phyloP scores from a whole-genome alignment of 2,329 filamentous ascomycete species.

The Colletotrichum sp. region DNA sequence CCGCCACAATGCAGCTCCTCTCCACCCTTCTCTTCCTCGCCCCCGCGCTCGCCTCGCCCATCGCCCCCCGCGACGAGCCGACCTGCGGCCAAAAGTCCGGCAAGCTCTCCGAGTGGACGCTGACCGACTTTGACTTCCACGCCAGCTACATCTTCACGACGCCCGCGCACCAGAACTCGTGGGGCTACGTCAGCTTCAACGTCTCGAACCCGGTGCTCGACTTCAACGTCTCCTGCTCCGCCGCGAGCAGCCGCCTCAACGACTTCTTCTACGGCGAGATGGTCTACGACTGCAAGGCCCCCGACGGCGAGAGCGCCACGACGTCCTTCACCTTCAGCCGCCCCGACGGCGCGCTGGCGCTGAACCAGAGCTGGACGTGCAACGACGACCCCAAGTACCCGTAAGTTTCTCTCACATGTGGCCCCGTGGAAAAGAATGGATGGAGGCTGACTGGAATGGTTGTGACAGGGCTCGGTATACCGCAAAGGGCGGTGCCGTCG shows the following conservation, averaged over 20 bases:
- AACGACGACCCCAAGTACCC: conserved; percentile 35
- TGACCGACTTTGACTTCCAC: conserved; percentile 52
- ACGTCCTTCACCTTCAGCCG: conserved; percentile 49
- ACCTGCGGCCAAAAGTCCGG: conserved; percentile 20
- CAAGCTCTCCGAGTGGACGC: conserved; percentile 37
- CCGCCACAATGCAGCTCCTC: background rate
- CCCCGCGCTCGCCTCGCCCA: conserved; percentile 8
- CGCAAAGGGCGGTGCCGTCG: conserved; percentile 28
- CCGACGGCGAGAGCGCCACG: conserved; percentile 31
- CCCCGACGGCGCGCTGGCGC: conserved; percentile 35
- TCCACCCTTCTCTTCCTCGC: conserved; percentile 7
- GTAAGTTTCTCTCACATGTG: background rate
- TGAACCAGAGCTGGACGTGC: conserved; percentile 58
- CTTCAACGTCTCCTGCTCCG: conserved; percentile 42
- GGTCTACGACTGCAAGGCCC: conserved; percentile 45
- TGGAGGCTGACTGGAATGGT: background rate
- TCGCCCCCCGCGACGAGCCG: background rate
- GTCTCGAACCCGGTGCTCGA: conserved; percentile 50
- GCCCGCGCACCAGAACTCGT: conserved; percentile 55
- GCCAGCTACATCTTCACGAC: conserved; percentile 54
- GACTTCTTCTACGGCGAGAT: conserved; percentile 57
- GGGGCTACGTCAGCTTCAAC: conserved; percentile 53
- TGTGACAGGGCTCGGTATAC: conserved; percentile 28
- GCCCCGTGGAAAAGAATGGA: background rate
- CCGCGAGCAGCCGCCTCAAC: conserved; percentile 42